Conservation (phyloP, 106 monocot genomes). For the Apostasia ramifera region DNA sequence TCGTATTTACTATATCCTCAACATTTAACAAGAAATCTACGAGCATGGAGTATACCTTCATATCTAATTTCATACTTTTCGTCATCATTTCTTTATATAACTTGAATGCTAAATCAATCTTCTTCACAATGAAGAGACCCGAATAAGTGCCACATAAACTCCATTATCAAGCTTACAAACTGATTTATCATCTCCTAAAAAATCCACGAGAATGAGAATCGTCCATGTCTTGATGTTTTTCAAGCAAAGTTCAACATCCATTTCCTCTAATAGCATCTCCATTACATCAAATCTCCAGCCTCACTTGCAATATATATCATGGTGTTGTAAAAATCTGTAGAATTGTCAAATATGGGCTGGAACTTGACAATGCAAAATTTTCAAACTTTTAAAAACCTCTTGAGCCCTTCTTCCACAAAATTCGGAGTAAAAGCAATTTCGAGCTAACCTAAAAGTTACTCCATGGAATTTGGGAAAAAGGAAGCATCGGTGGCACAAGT, state of each 20-base stretch:
- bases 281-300: conserved; percentile 42
- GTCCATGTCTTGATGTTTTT: conserved; percentile 84
- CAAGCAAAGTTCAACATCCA: conserved; percentile 40
- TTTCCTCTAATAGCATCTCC: conserved; percentile 53
- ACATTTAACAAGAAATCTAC: conserved; percentile 31
- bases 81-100: conserved; percentile 77
- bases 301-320: conserved; percentile 83
- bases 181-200: conserved; percentile 60
- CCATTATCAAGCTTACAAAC: conserved; percentile 33
- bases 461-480: conserved; percentile 19
- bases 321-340: conserved; percentile 57
- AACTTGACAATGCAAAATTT: conserved; percentile 40
- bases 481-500: not conserved
- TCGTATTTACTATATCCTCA: conserved; percentile 25
- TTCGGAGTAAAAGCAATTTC: conserved; percentile 28
- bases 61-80: conserved; percentile 23
- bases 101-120: conserved; percentile 63
- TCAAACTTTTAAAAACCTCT: conserved; percentile 73
- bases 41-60: conserved; percentile 29
- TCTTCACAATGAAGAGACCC: conserved; percentile 33
- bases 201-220: conserved; percentile 45
- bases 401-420: conserved; percentile 65
- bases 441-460: conserved; percentile 28
- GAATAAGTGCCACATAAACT: conserved; percentile 40
- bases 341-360: conserved; percentile 36